A percentile compares a stretch with the other conserved stretches of the same genome.
Evolutionary conservation across 2,329 filamentous ascomycete genomes (phyloP).

Genomic region (Diaporthe velutina): DNA sequence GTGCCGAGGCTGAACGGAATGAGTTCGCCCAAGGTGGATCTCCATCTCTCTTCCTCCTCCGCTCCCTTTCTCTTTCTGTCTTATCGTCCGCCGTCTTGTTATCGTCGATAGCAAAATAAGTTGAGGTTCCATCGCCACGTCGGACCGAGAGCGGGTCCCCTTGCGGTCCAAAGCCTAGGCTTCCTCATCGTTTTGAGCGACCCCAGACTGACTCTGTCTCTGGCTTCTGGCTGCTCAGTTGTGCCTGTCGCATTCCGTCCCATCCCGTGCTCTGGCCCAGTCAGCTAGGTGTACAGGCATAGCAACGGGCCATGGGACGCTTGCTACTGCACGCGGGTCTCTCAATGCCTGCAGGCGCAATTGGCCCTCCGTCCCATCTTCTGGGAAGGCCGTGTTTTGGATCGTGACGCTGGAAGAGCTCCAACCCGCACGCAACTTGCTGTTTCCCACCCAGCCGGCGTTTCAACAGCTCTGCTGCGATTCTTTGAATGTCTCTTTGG

Average conservation of each 20-base stretch:
- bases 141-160: conserved; percentile 18
- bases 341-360: conserved; percentile 5
- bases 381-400: neutral
- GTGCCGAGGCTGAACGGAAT: conserved; percentile 18
- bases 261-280: neutral
- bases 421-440: neutral
- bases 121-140: conserved; percentile 25
- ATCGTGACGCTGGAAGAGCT: neutral
- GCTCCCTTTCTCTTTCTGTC: neutral
- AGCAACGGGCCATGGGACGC: neutral
- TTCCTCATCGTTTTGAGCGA: conserved; percentile 8
- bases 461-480: neutral
- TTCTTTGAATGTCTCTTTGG: neutral
- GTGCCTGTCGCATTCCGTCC: neutral
- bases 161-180: neutral
- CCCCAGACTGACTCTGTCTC: neutral
- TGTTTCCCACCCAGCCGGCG: neutral
- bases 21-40: conserved; percentile 1
- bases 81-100: conserved; percentile 3
- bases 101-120: conserved; percentile 8
- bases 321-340: conserved; percentile 16
- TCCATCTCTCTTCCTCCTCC: neutral
- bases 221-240: neutral
- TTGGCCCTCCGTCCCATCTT: neutral
- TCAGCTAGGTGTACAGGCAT: neutral